Conservation (phyloP, 495 filamentous ascomycete genomes). For the Penicillium maclennaniae region DNA sequence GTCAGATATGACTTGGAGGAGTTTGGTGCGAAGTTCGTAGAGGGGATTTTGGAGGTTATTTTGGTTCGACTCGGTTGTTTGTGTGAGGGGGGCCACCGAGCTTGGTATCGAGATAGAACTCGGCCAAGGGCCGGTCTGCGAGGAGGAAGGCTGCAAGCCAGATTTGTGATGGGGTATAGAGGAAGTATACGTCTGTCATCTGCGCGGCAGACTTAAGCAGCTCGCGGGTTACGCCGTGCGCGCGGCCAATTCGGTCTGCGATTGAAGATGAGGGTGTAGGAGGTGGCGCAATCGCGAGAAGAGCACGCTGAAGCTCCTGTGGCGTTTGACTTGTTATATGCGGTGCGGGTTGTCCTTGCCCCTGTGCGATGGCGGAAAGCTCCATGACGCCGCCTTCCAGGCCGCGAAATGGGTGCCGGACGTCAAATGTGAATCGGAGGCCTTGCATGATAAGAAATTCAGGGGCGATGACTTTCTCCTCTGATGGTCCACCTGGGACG, state of each 20-base stretch:
- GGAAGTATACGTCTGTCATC: constrained; percentile 90
- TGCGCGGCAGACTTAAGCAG: constrained; percentile 74
- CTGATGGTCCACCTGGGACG: constrained; percentile 57
- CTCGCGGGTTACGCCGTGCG: constrained; percentile 66
- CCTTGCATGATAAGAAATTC: constrained; percentile 91
- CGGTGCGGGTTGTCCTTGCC: constrained; percentile 41
- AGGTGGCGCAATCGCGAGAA: constrained; percentile 26
- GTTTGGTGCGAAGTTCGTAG: constrained; percentile 37
- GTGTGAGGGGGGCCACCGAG: constrained; percentile 41
- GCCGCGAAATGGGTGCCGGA: constrained; percentile 85
- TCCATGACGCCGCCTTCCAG: constrained; percentile 85
- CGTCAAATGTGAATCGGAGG: constrained; percentile 88
- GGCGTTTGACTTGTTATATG: constrained; percentile 33
- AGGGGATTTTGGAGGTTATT: constrained; percentile 22
- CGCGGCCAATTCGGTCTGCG: constrained; percentile 53
- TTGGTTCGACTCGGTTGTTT: constrained; percentile 4
- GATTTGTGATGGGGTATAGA: constrained; percentile 92
- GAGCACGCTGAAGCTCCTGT: constrained; percentile 30
- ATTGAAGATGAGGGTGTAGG: constrained; percentile 27
- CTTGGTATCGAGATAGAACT: constrained; percentile 71
- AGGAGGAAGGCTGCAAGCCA: constrained; percentile 76
- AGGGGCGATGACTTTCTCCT: constrained; percentile 77
- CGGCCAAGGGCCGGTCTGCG: constrained; percentile 66
- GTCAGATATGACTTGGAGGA: constrained; percentile 37
- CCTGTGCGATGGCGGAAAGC: constrained; percentile 59